Conservation (phyloP, 2,329 filamentous ascomycete genomes). For the Nemania bipapillata region DNA sequence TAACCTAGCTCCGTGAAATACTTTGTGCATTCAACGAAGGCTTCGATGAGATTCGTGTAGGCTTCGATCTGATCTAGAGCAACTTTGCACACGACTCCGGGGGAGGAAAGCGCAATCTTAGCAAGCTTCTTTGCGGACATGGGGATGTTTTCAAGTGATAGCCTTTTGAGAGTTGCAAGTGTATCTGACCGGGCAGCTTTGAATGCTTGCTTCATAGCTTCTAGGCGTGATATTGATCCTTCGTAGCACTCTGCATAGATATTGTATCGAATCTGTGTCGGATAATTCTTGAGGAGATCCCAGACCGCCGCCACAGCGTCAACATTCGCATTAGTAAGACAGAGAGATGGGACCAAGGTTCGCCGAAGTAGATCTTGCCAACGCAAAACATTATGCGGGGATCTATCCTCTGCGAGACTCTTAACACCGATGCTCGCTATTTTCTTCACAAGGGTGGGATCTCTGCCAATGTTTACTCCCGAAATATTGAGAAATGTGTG, state of each 20-base stretch:
- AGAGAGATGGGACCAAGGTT: conserved; percentile 86
- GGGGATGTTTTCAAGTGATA: conserved; percentile 86
- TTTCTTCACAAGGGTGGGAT: conserved; percentile 80
- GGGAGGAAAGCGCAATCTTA: conserved; percentile 90
- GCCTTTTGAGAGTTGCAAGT: conserved; percentile 84
- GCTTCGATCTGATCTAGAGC: conserved; percentile 91
- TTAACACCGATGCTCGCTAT: conserved; percentile 84
- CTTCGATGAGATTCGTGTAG: conserved; percentile 93
- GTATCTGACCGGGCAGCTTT: conserved; percentile 81
- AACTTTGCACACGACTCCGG: conserved; percentile 89
- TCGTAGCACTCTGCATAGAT: conserved; percentile 95
- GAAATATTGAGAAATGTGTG: conserved; percentile 84
- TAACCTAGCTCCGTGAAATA: conserved; percentile 94
- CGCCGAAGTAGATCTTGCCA: conserved; percentile 89
- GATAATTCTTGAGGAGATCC: conserved; percentile 81
- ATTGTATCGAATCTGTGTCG: conserved; percentile 79
- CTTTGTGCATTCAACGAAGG: conserved; percentile 91
- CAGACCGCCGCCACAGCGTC: conserved; percentile 87
- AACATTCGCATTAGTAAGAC: conserved; percentile 84
- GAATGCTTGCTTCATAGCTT: conserved; percentile 82
- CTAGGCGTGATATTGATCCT: conserved; percentile 78
- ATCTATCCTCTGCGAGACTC: conserved; percentile 76
- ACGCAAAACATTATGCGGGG: conserved; percentile 74
- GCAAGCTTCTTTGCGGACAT: conserved; percentile 88
- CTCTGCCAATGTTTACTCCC: conserved; percentile 88